Conservation (phyloP, 2,329 filamentous ascomycete genomes). For the Thielaviopsis cerberus region DNA sequence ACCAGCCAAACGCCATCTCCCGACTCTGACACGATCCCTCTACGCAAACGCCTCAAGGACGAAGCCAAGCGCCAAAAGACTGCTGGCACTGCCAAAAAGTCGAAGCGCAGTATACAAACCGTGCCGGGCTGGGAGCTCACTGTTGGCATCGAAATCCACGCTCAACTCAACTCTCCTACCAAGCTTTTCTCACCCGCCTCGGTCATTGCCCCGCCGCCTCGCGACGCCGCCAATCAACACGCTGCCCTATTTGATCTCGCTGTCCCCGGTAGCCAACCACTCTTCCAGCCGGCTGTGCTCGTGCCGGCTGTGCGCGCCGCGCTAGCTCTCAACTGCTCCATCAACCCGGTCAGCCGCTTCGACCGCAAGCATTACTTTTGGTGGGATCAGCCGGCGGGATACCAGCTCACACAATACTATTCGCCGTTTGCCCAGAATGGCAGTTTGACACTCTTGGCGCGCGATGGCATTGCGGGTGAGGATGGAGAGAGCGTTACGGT, state of each 20-base stretch:
- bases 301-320: conserved; percentile 83
- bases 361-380: conserved; percentile 98
- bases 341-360: conserved; percentile 64
- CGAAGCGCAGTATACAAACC: conserved; percentile 28
- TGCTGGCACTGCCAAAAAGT: conserved; percentile 31
- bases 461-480: conserved; percentile 63
- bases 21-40: conserved; percentile 23
- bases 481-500: conserved; percentile 54
- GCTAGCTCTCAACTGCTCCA: conserved; percentile 59
- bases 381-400: conserved; percentile 90
- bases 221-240: conserved; percentile 51
- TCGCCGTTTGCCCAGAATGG: conserved; percentile 53
- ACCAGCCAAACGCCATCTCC: conserved; percentile 12
- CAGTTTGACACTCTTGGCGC: conserved; percentile 44
- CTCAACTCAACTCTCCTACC: conserved; percentile 70
- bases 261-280: conserved; percentile 72
- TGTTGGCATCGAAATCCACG: conserved; percentile 92
- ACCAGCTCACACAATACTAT: conserved; percentile 97
- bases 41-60: conserved; percentile 57
- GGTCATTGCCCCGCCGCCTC: conserved; percentile 25
- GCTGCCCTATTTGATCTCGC: conserved; percentile 78
- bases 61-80: conserved; percentile 53
- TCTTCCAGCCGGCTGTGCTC: conserved; percentile 66
- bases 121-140: conserved; percentile 73
- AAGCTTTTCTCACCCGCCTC: conserved; percentile 75